Evolutionary conservation across 768 basidiomycete species (phyloP).

Genomic region (Lentinus brumalis): DNA sequence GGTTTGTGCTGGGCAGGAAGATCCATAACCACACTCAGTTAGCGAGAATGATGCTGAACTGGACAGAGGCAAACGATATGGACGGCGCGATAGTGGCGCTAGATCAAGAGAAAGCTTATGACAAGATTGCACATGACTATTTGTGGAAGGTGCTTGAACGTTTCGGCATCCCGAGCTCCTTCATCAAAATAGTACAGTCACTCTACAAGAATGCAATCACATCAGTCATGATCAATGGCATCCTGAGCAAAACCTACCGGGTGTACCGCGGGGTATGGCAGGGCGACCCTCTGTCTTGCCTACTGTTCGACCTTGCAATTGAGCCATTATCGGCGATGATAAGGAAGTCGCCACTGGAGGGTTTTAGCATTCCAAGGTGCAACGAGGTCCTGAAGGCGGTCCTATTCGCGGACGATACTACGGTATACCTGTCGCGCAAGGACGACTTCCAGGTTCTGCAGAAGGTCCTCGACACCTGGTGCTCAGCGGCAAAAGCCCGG

Average conservation of each 20-base stretch:
- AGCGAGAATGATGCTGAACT: constrained; percentile 17
- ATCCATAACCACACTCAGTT: constrained; percentile 38
- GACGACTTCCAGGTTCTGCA: constrained; percentile 32
- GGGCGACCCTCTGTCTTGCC: constrained; percentile 36
- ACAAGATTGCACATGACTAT: constrained; percentile 19
- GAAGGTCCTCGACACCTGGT: constrained; percentile 39
- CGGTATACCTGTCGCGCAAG: constrained; percentile 27
- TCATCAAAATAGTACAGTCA: constrained; percentile 28
- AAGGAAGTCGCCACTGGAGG: constrained; percentile 17
- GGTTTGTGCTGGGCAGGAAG: constrained; percentile 35
- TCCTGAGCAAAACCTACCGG: constrained; percentile 25
- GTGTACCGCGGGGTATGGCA: constrained; percentile 38
- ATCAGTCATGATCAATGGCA: constrained; percentile 36
- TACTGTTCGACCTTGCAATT: constrained; percentile 34
- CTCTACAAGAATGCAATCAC: constrained; percentile 35
- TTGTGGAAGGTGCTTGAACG: constrained; percentile 7
- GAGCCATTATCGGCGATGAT: constrained; percentile 32
- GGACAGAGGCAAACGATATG: constrained; percentile 5
- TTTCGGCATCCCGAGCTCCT: constrained; percentile 3
- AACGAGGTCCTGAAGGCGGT: constrained; percentile 13
- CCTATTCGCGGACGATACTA: constrained; percentile 34
- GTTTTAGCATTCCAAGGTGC: constrained; percentile 19
- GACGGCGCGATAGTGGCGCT: constrained; percentile 16
- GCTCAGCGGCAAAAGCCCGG: constrained; percentile 38
- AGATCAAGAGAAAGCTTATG: constrained; percentile 25